Conservation (phyloP, 169 alveolate genomes). For the Besnoitia besnoiti region DNA sequence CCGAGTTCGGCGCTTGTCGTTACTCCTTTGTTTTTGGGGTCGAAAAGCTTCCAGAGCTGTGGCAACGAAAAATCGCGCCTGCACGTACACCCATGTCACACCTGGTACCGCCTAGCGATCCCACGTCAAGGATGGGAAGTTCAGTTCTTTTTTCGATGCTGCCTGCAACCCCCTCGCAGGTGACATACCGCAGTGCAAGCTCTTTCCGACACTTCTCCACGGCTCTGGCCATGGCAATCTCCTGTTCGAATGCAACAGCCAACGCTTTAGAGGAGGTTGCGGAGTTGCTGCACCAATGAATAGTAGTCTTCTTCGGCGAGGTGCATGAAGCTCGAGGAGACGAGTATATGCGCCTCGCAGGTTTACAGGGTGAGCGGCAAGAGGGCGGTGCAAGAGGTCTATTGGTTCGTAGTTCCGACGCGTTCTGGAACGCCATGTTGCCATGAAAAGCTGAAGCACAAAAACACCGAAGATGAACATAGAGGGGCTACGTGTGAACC, state of each 20-base stretch:
- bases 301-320: not conserved
- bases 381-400: not conserved
- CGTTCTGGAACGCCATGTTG: no score
- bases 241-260: slow-evolving; percentile 25
- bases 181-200: not conserved
- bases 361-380: not conserved
- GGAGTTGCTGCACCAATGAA: not conserved
- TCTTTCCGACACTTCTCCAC: slow-evolving; percentile 23
- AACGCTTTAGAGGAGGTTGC: not conserved
- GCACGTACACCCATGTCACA: not conserved
- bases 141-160: no score
- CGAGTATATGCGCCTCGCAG: slow-evolving; percentile 17
- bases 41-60: slow-evolving; percentile 63
- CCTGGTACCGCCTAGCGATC: no score
- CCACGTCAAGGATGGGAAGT: not conserved
- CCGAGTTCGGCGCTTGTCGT: slow-evolving; percentile 26
- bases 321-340: not conserved
- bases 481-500: no score
- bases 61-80: slow-evolving; percentile 50
- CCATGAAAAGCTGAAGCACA: no score
- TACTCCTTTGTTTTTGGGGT: slow-evolving; percentile 60
- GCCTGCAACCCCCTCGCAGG: not conserved
- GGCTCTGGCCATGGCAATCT: not conserved
- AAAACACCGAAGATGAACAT: no score
- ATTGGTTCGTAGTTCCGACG: not conserved